These are phyloP conservation scores for Ulota crispa DNA, from an alignment of 225 moss, liverwort and hornwort genomes.

Conservation along the genomic window DNA sequence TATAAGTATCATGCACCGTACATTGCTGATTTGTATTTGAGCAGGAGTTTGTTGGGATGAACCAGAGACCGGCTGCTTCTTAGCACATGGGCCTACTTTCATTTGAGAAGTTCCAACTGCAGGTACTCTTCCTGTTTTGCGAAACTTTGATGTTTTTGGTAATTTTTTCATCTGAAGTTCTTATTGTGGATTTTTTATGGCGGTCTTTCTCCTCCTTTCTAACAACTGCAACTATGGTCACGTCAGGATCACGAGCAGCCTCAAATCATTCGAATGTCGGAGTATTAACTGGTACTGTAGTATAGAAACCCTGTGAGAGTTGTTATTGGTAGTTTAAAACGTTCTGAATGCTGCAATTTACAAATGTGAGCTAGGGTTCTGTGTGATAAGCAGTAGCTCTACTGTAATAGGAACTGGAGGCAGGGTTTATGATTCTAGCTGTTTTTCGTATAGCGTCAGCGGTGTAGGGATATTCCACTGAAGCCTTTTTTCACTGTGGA, in stretches of 20 bases:
- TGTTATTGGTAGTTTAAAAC: not conserved
- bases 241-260: constrained; percentile 18
- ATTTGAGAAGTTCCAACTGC: not conserved
- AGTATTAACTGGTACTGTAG: not conserved
- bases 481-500: not conserved
- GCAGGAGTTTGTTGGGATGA: not conserved
- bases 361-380: not conserved
- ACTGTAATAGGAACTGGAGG: not conserved
- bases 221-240: constrained; percentile 1
- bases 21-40: constrained; percentile 3
- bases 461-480: not conserved
- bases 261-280: not conserved
- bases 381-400: not conserved
- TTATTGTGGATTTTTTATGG: not conserved
- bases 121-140: constrained; percentile 14
- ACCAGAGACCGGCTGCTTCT: not conserved
- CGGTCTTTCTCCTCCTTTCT: not conserved
- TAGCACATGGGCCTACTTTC: not conserved
- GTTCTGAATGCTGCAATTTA: not conserved
- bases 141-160: not conserved
- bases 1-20: too few relatives aligned
- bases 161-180: not conserved
- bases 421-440: not conserved
- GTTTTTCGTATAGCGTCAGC: not conserved
- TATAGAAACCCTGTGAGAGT: not conserved